A percentile compares a stretch with the other conserved stretches of the same genome.
Conservation (phyloP, 371 early-diverging fungal genomes). For the Dinochytrium kinnereticum region DNA sequence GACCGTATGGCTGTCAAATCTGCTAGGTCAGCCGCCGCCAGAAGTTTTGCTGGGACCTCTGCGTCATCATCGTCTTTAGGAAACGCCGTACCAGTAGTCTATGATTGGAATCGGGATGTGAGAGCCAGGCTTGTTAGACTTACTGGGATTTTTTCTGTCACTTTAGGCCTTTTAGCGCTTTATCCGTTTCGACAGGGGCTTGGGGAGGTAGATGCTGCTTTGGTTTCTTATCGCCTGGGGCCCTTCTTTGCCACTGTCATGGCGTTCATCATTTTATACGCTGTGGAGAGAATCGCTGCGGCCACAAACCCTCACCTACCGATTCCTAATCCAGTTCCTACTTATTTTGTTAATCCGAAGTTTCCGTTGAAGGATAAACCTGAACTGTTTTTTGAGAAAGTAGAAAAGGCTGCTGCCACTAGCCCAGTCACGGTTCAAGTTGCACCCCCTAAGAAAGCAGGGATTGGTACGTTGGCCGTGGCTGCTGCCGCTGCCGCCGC, state of each 20-base stretch:
- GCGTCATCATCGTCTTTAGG: background rate
- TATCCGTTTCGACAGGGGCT: background rate
- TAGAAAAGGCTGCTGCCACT: too few relatives aligned
- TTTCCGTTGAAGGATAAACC: background rate
- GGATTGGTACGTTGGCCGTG: background rate
- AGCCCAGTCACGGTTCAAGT: background rate
- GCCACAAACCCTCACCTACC: background rate
- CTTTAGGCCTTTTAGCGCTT: background rate
- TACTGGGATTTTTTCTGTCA: background rate
- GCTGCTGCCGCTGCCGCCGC: conserved; percentile 4
- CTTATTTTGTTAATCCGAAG: background rate
- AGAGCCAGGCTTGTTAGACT: background rate
- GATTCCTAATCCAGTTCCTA: background rate
- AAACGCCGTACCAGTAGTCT: background rate
- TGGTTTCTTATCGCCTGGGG: background rate
- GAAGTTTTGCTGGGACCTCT: background rate
- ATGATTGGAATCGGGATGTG: background rate
- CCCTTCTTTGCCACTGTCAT: background rate
- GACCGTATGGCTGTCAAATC: background rate
- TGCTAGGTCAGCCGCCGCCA: background rate
- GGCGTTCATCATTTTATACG: background rate
- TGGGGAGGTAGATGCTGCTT: background rate
- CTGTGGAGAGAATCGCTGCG: background rate
- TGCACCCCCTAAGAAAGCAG: background rate
- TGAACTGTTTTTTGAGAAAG: too few relatives aligned